Evolutionary conservation across 495 filamentous ascomycete genomes (phyloP), one percentile per base, ranked within the genome.

Genomic region (Podospora anserina): DNA sequence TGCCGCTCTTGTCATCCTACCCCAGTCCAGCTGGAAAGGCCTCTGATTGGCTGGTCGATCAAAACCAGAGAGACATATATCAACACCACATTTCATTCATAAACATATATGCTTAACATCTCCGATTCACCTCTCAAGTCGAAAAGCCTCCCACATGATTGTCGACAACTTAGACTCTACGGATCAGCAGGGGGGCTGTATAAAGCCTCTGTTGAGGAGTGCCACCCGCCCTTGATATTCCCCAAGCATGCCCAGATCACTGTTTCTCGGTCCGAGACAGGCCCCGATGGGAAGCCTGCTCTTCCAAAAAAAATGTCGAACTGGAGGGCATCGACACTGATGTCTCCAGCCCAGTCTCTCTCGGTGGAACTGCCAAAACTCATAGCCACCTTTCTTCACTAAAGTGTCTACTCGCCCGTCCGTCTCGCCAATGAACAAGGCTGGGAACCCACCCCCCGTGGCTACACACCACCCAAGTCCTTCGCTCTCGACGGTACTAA

Each of bases 401-500:
- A 20, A 18, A 56, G 54, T 13, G 19, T 56, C 4, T 56, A 56
- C 19, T 56, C 54, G 16, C 54, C 54, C 2, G 19, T 56, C 0
- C 54, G 54, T 56, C 54, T 56, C 54, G 19, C 15, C 54, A 18
- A 56, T 18, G 5, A 56, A 13, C 19, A 19, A 56, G 54, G 54
- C 15, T 56, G 54, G 54, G 54, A 4, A 18, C 54, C 54, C 5
- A 56, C 54, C 15, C 54, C 54, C 15, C 54, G 54, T 20, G 54
- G 54, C 19, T 56, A 56, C 19, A 5, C 54, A 18, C 15, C 15
- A 20, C 54, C 15, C 1, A 78, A 71, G 7, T 32, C 30, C 30
- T 69, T 73, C 7, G 74, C 76, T n/a, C 55, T 32, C 11, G 66
- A 66, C 34, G 28, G 53, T 26, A 71, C 65, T n/a, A 69, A 67